These are phyloP conservation scores for Triangularia verruculosa DNA, from an alignment of 2,329 filamentous ascomycete species.

Conservation along the genomic window DNA sequence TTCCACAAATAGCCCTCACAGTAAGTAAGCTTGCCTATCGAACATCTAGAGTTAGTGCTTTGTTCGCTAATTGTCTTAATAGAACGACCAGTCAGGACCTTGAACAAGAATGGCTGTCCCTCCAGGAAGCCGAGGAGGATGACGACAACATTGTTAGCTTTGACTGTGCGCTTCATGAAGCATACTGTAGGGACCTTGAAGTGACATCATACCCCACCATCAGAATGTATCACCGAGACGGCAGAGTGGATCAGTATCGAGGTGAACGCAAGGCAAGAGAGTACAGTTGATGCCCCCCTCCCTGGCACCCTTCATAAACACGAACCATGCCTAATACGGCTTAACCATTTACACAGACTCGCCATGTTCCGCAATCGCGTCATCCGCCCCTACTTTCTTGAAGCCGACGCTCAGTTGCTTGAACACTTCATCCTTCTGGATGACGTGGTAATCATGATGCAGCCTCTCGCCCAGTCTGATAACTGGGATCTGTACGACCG, in stretches of 20 bases:
- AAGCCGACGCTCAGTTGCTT: constrained; percentile 28
- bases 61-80: background rate
- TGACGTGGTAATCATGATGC: constrained; percentile 41
- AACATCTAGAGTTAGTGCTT: background rate
- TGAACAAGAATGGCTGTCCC: constrained; percentile 36
- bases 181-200: constrained; percentile 40
- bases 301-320: background rate
- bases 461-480: constrained; percentile 29
- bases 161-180: constrained; percentile 37
- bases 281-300: constrained; percentile 1
- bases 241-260: constrained; percentile 38
- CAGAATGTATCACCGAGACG: constrained; percentile 40
- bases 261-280: constrained; percentile 38
- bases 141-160: constrained; percentile 35
- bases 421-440: constrained; percentile 38
- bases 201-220: constrained; percentile 46
- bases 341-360: constrained; percentile 24
- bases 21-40: background rate
- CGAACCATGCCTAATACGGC: background rate
- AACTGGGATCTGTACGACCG: constrained; percentile 33
- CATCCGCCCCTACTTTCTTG: constrained; percentile 30
- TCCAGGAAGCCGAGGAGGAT: constrained; percentile 28
- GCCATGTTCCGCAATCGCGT: constrained; percentile 31
- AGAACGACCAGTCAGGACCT: constrained; percentile 34
- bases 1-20: constrained; percentile 14